Percentiles rank a stretch among this genome's conserved stretches.
Evolutionary conservation across 495 filamentous ascomycete genomes (phyloP).

Genomic region (Penicillium mononematosum): DNA sequence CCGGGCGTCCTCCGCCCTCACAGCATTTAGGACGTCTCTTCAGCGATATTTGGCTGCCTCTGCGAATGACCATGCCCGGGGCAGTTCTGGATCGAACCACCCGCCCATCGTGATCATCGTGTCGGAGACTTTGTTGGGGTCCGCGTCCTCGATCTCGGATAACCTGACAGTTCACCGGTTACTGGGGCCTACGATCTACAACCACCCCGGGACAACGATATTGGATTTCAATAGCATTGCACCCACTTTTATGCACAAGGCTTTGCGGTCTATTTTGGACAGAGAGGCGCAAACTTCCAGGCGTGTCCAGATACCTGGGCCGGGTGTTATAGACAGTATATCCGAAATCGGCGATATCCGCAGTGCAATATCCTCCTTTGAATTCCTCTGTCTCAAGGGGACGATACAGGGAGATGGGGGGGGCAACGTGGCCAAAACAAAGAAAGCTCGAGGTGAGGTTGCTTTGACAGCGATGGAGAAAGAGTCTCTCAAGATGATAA

Average conservation of each 20-base stretch:
- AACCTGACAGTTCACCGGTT: constrained; percentile 88
- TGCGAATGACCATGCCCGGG: constrained; percentile 28
- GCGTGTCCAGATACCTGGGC: constrained; percentile 64
- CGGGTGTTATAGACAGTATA: constrained; percentile 68
- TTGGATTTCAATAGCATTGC: constrained; percentile 94
- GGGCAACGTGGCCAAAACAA: constrained; percentile 60
- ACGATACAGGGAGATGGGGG: constrained; percentile 65
- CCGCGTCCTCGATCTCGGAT: constrained; percentile 71
- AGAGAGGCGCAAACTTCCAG: constrained; percentile 76
- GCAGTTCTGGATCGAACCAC: constrained; percentile 30
- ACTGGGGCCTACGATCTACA: constrained; percentile 78
- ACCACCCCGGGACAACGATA: constrained; percentile 68
- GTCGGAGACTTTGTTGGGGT: constrained; percentile 79
- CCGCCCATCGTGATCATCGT: constrained; percentile 85
- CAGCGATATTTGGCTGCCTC: constrained; percentile 64
- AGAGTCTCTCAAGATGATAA: constrained; percentile 69
- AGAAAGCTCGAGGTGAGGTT: constrained; percentile 52
- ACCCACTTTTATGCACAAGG: constrained; percentile 79
- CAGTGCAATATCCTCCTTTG: constrained; percentile 82
- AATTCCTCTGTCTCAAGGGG: constrained; percentile 82
- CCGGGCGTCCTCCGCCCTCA: constrained; percentile 62
- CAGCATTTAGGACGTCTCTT: constrained; percentile 72
- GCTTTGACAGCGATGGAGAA: constrained; percentile 67
- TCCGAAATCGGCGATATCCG: constrained; percentile 87
- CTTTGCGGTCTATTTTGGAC: constrained; percentile 71